Conservation (phyloP, 495 filamentous ascomycete species). For the Chlorociboria aeruginascens region DNA sequence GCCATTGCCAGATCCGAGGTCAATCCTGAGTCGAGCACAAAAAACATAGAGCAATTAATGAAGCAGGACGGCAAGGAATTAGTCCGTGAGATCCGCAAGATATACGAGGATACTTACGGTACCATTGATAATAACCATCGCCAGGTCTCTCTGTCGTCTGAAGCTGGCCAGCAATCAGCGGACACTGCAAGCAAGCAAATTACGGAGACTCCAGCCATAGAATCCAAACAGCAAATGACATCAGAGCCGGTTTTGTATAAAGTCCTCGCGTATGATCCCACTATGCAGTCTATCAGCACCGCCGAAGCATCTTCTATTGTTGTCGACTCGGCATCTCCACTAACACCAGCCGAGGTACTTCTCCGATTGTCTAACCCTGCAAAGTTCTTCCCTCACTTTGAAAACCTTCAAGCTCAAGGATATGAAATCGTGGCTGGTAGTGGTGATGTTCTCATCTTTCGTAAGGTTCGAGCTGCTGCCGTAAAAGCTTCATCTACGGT, state of each 20-base stretch:
- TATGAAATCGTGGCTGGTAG: slow-evolving; percentile 64
- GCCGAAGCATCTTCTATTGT: slow-evolving; percentile 53
- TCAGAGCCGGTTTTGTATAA: slow-evolving; percentile 44
- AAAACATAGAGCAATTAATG: slow-evolving; percentile 9
- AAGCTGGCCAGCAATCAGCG: not conserved
- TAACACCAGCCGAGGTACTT: slow-evolving; percentile 50
- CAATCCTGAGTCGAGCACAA: not conserved
- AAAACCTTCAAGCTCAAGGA: slow-evolving; percentile 48
- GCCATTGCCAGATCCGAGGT: not conserved
- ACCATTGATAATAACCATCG: slow-evolving; percentile 28
- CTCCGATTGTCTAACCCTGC: slow-evolving; percentile 55
- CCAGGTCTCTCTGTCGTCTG: not conserved
- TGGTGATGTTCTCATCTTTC: slow-evolving; percentile 61
- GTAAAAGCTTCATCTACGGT: not conserved
- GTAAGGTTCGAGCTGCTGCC: slow-evolving; percentile 34
- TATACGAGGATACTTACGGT: slow-evolving; percentile 36
- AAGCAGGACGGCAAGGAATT: slow-evolving; percentile 22
- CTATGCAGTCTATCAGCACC: slow-evolving; percentile 43
- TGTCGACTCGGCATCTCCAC: slow-evolving; percentile 27
- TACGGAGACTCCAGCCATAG: not conserved
- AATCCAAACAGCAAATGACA: not conserved
- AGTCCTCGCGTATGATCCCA: slow-evolving; percentile 60
- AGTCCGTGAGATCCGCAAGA: slow-evolving; percentile 27
- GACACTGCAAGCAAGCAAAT: not conserved
- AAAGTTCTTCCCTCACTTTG: slow-evolving; percentile 61